phyloP scores from a whole-genome alignment of 805 yeast species.

The Yarrowia yakushimensis region DNA sequence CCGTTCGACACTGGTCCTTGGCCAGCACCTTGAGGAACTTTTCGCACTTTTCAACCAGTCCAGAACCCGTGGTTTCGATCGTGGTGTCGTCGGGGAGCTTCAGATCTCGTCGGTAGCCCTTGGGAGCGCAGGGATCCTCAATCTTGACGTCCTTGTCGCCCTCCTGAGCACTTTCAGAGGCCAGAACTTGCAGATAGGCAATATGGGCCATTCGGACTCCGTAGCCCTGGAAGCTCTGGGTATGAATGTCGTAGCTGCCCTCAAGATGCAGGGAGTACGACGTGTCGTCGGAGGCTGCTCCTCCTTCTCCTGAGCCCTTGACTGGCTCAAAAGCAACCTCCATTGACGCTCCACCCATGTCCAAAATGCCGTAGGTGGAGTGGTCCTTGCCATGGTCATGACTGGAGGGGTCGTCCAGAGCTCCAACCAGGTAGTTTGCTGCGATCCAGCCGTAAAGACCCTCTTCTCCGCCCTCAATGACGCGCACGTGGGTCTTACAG shows the following conservation, averaged over 20 bases:
- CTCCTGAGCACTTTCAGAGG: not conserved
- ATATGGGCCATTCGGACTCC: conserved; percentile 92
- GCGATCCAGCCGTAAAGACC: conserved; percentile 98
- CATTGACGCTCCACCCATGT: conserved; percentile 99
- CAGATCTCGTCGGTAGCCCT: conserved; percentile 44
- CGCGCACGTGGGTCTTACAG: conserved; percentile 71
- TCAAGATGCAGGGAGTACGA: conserved; percentile 58
- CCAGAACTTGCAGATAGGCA: conserved; percentile 45
- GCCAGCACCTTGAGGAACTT: conserved; percentile 33
- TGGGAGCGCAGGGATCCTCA: conserved; percentile 79
- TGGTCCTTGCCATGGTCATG: conserved; percentile 32
- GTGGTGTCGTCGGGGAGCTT: conserved; percentile 27
- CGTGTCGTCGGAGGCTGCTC: conserved; percentile 65
- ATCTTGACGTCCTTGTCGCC: conserved; percentile 35
- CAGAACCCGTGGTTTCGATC: conserved; percentile 58
- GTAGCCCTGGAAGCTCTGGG: conserved; percentile 96
- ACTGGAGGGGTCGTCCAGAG: conserved; percentile 42
- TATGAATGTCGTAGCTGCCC: conserved; percentile 72
- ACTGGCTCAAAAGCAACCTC: conserved; percentile 91
- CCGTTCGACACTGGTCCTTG: conserved; percentile 11
- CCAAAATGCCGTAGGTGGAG: conserved; percentile 84
- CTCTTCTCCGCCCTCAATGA: conserved; percentile 92
- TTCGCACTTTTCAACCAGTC: conserved; percentile 72
- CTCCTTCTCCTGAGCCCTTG: conserved; percentile 41
- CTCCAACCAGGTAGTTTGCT: conserved; percentile 74